Evolutionary conservation across 352 stramenopile genomes (phyloP).

Genomic region (Phytophthora constricta): DNA sequence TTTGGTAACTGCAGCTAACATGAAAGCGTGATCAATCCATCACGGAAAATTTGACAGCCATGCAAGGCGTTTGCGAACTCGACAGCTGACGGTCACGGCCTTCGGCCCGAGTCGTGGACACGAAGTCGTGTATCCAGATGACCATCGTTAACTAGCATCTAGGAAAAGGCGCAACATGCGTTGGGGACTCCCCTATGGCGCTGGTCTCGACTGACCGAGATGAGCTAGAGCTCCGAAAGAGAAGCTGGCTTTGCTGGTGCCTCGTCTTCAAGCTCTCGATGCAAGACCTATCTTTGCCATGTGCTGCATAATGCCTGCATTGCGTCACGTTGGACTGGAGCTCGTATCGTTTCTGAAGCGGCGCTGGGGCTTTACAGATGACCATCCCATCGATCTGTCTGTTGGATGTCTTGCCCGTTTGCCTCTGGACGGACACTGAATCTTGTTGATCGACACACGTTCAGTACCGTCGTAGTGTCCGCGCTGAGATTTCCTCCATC

Average conservation of each 20-base stretch:
- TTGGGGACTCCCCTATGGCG: slow-evolving; percentile 5
- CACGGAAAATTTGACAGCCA: slow-evolving; percentile 2
- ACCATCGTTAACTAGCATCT: slow-evolving; percentile 26
- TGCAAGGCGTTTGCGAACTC: slow-evolving; percentile 10
- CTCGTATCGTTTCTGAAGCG: slow-evolving; percentile 25
- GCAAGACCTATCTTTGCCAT: slow-evolving; percentile 27
- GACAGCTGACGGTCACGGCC: slow-evolving; percentile 24
- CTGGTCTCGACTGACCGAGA: slow-evolving; percentile 1
- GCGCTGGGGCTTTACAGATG: slow-evolving; percentile 18
- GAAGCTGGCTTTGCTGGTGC: background rate
- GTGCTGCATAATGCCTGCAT: slow-evolving; percentile 17
- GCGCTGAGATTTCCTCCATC: background rate
- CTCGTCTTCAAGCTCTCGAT: slow-evolving; percentile 20
- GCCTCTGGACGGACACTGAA: slow-evolving; percentile 21
- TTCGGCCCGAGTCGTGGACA: too few species aligned
- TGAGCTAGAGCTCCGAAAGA: background rate
- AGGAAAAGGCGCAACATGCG: slow-evolving; percentile 20
- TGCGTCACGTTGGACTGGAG: slow-evolving; percentile 28
- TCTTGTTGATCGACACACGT: slow-evolving; percentile 30
- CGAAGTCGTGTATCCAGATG: background rate
- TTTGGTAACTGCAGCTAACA: too few species aligned
- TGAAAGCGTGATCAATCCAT: too few species aligned
- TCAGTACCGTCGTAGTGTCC: background rate
- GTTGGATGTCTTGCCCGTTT: slow-evolving; percentile 29
- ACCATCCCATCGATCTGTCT: slow-evolving; percentile 23